Evolutionary conservation across 768 basidiomycete species (phyloP), one percentile per base, ranked within the genome.

Genomic region (Cyclocybe cylindracea): DNA sequence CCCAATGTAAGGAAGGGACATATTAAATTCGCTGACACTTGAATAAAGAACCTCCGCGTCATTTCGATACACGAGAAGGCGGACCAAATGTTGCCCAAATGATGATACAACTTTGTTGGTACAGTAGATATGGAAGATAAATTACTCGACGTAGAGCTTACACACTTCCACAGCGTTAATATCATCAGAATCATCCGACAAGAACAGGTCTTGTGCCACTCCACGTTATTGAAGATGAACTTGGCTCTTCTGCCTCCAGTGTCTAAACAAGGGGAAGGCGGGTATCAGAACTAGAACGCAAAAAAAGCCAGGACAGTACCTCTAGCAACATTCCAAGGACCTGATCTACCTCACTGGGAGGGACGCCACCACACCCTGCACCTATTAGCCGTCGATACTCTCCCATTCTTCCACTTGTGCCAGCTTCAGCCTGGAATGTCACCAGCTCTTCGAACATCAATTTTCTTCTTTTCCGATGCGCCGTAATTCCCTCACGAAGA

Each of bases 331-430:
- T 88, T 19, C 83, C 84, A 53, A 97, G 76, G 4, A 94, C 86
- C 53, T 83, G 82, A 61, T 98, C 95, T 35, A 98, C 89, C 55
- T 98, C 94, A n/a, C 83, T 76, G 2, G 89, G 84, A 2, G 87
- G 82, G 31, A 94, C 80, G 0, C 91, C 89, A 18, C 93, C 93
- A 71, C 92, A 96, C 0, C 92, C 94, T 11, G 92, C 86, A 32
- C 89, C 87, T 61, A 99, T 94, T 46, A 99, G 69, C 55, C 87
- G 78, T 59, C 94, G 76, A 67, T 98, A 99, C 58, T 95, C 89
- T 4, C 81, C 78, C 85, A 98, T 95, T 55, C 86, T 78, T 37
- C 90, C 91, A 31, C 88, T 85, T 0, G 94, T 97, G 4, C 95
- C 95, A 0, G 90, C 86, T 69, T 95, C 92, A 14, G 91, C 88